Conservation (phyloP, 2,329 filamentous ascomycete species). For the Aureobasidium sp. region DNA sequence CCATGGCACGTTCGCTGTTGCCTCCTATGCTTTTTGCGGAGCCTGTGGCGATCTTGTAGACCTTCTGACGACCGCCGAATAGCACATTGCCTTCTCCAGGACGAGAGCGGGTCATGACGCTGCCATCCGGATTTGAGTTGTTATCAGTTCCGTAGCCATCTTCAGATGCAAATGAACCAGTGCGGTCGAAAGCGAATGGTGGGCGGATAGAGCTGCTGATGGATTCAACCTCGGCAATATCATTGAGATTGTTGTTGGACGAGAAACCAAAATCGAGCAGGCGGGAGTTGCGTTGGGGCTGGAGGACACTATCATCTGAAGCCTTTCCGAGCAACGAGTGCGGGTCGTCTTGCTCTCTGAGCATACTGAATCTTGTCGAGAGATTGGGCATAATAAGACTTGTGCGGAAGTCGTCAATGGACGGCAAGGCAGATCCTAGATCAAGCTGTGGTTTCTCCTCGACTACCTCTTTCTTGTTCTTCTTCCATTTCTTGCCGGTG, state of each 20-base stretch:
- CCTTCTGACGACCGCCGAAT: constrained; percentile 92
- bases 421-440: constrained; percentile 63
- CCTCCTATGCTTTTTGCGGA: constrained; percentile 35
- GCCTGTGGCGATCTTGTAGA: constrained; percentile 70
- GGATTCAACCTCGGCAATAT: constrained; percentile 88
- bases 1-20: constrained; percentile 39
- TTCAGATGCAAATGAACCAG: constrained; percentile 57
- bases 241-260: constrained; percentile 49
- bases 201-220: constrained; percentile 55
- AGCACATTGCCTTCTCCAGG: constrained; percentile 84
- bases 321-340: constrained; percentile 84
- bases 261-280: constrained; percentile 61
- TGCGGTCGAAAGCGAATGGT: constrained; percentile 49
- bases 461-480: constrained; percentile 42
- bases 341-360: constrained; percentile 89
- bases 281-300: constrained; percentile 71
- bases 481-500: constrained; percentile 34
- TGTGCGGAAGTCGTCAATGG: constrained; percentile 84
- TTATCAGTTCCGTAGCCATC: constrained; percentile 56
- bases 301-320: constrained; percentile 87
- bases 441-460: constrained; percentile 61
- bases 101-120: constrained; percentile 73
- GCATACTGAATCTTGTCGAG: constrained; percentile 93
- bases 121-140: constrained; percentile 51
- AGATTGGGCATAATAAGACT: constrained; percentile 93